phyloP scores from a whole-genome alignment of 352 stramenopile species.

The Phytophthora boehmeriae region DNA sequence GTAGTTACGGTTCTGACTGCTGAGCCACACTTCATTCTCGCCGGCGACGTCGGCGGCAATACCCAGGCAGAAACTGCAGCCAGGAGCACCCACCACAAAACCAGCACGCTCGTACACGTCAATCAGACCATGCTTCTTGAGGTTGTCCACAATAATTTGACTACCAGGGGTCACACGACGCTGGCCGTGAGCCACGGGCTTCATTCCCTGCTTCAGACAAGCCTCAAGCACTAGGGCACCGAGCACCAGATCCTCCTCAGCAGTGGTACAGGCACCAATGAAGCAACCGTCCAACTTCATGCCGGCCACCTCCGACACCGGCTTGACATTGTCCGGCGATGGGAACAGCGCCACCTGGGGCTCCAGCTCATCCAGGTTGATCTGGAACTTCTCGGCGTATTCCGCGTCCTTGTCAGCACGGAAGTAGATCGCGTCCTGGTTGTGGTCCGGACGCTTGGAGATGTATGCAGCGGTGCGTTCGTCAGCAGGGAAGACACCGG shows the following conservation, averaged over 20 bases:
- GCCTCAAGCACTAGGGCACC: conserved; percentile 79
- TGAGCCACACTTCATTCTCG: conserved; percentile 87
- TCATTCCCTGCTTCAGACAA: conserved; percentile 74
- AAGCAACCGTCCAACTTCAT: conserved; percentile 89
- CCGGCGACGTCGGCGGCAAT: conserved; percentile 84
- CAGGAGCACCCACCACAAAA: conserved; percentile 76
- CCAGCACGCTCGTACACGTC: conserved; percentile 82
- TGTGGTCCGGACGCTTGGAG: conserved; percentile 71
- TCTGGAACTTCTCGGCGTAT: conserved; percentile 81
- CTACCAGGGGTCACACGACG: conserved; percentile 81
- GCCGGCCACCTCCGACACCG: conserved; percentile 63
- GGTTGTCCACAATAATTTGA: conserved; percentile 82
- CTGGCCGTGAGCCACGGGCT: conserved; percentile 56
- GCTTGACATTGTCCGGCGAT: conserved; percentile 81
- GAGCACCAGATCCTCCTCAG: conserved; percentile 83
- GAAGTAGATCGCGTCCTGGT: conserved; percentile 84
- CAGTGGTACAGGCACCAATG: conserved; percentile 84
- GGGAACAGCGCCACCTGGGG: conserved; percentile 82
- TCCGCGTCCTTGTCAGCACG: conserved; percentile 72
- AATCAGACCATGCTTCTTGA: conserved; percentile 77
- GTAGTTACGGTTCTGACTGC: conserved; percentile 87
- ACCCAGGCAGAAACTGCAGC: conserved; percentile 83
- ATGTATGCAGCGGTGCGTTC: conserved; percentile 83
- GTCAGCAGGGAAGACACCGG: conserved; percentile 82
- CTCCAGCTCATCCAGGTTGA: conserved; percentile 69